Base-by-base conservation (phyloP, 345 rosid genomes). In the Kandelia obovata region DNA sequence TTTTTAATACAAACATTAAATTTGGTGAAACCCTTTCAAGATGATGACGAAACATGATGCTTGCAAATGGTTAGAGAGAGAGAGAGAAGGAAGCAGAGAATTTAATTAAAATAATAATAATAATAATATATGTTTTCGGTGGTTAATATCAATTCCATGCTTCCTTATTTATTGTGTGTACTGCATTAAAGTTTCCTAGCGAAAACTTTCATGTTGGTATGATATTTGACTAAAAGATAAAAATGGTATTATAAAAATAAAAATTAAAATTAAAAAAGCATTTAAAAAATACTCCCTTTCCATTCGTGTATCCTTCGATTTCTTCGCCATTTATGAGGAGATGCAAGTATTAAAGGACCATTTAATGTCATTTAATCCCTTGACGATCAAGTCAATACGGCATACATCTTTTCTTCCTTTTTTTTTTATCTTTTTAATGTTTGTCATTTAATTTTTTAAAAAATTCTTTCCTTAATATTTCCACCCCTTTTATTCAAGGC, bases 1-100 rank as follows among this genome's bases (percentile, higher is more conserved):
- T 20, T 20, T 65, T 72, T 16, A 65, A 65, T 51, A 47, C 75
- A 49, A 59, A 43, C 75, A 72, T 65, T 72, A 47, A 65, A 20
- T 35, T 25, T 4, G 65, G 37, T 15, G 64, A 72, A 35, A 53
- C 19, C 59, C 64, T 59, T n/a, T 53, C 21, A 19, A 30, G 21
- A 35, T 6, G 65, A 58, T 66, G 76, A 66, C 64, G 53, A 32
- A 43, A 43, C 49, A 43, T 43, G 49, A 43, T 13, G 49, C 16
- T 43, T 43, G 5, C 47, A 43, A 43, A 43, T 43, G 47, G 47
- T 2, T 43, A 3, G 17, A 13, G 17, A 43, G 49, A 43, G 49
- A 3, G 46, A 39, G 46, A 39, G 5, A 43, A 11, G 47, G 11
- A 16, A 10, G 5, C 47, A 11, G 5, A 35, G 1, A 25, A 25